Base-by-base conservation (phyloP, 2,329 filamentous ascomycete genomes). In the Ceratocystis smalleyi region DNA sequence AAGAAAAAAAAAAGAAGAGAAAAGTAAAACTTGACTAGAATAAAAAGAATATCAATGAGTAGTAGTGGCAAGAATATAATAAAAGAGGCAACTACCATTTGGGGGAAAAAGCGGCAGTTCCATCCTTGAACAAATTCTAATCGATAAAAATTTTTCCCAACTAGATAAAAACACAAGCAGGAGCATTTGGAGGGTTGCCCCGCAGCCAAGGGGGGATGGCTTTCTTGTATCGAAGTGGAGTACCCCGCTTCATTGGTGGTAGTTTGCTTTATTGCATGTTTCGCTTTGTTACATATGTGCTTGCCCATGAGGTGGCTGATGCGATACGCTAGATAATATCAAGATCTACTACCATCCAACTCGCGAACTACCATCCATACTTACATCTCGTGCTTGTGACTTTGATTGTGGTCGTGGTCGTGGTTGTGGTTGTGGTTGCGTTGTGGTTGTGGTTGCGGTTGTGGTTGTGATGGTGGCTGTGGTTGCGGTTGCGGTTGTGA, bases 271-370 rank as follows among this genome's bases (percentile, higher is more conserved):
- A 35, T 57, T 57, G 54, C 54, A 57, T 57, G 10, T n/a, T n/a
- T 35, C 54, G 17, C 27, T 51, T 51, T 57, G 30, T 57, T 57
- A 35, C 54, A 17, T 57, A 35, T 57, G 15, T 57, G 17, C 30
- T 19, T 57, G 54, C 15, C 7, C 22, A 17, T 57, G 54, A n/a
- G n/a, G 8, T 19, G 22, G 47, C 12, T 35, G 19, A n/a, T 8
- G 17, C 15, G 15, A 35, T n/a, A 40, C 35, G 40, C 59, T 61
- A 43, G 19, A 61, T 43, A 49, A 61, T 27, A 32, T 17, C 54
- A 57, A 40, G 12, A 32, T 24, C 27, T 19, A 60, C 59, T 61
- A 27, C 59, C 59, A 61, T 27, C 59, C 43, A 61, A 61, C 59
- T 2, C 59, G 35, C 4, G 59, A 49, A 15, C 59, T 49, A 8